These are phyloP conservation scores for Agaricus sinodeliciosus DNA, from an alignment of 768 basidiomycete species.

Conservation along the genomic window DNA sequence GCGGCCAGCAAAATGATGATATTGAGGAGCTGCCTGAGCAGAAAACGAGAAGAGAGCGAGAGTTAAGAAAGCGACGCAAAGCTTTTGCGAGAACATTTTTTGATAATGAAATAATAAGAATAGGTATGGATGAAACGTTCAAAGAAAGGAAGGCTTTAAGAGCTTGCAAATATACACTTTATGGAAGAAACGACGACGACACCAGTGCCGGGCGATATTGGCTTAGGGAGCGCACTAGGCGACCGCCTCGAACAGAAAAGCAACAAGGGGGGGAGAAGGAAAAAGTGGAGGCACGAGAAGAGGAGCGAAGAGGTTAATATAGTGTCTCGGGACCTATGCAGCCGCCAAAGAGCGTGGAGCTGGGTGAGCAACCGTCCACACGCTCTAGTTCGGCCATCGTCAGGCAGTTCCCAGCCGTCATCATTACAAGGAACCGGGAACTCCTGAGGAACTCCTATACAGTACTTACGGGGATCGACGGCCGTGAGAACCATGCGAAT, in stretches of 20 bases:
- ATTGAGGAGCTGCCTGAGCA: slow-evolving; percentile 21
- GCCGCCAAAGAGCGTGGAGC: not conserved
- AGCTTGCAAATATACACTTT: slow-evolving; percentile 15
- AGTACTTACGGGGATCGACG: too few relatives aligned
- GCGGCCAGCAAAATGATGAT: not conserved
- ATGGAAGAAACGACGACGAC: slow-evolving; percentile 21
- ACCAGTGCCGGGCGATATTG: slow-evolving; percentile 41
- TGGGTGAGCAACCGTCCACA: slow-evolving; percentile 5
- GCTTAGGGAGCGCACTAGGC: slow-evolving; percentile 35
- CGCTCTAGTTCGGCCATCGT: slow-evolving; percentile 3
- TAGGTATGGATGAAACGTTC: not conserved
- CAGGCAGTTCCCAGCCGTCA: not conserved
- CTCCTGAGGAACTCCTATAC: too few relatives aligned
- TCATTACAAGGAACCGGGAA: too few relatives aligned
- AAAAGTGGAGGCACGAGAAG: not conserved
- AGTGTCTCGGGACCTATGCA: not conserved
- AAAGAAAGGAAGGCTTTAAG: slow-evolving; percentile 10
- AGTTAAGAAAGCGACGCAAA: slow-evolving; percentile 32
- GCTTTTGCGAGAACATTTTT: slow-evolving; percentile 32
- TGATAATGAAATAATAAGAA: slow-evolving; percentile 13
- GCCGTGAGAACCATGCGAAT: too few relatives aligned
- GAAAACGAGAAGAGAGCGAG: slow-evolving; percentile 27
- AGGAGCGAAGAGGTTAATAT: not conserved
- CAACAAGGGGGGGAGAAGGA: slow-evolving; percentile 10
- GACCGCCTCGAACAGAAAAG: slow-evolving; percentile 19